These are phyloP conservation scores for Talaromyces verruculosus DNA, from an alignment of 2,329 filamentous ascomycete species.

Conservation along the genomic window DNA sequence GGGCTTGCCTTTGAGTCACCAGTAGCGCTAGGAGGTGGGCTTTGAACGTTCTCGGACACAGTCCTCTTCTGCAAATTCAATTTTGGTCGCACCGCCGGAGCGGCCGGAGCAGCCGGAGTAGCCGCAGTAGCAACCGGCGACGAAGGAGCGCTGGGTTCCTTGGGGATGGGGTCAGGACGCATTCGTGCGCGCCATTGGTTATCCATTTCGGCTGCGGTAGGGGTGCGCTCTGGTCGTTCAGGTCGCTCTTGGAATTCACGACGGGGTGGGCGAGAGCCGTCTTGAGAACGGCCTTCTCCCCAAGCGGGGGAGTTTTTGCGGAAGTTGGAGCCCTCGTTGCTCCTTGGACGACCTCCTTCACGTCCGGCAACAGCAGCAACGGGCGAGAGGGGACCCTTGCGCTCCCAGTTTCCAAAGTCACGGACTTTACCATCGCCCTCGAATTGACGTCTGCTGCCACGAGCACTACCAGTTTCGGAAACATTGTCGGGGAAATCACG, in stretches of 20 bases:
- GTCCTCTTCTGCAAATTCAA: slow-evolving; percentile 90
- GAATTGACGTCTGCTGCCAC: slow-evolving; percentile 65
- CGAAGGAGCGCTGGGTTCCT: slow-evolving; percentile 72
- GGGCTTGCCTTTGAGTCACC: slow-evolving; percentile 80
- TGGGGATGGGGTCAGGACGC: slow-evolving; percentile 70
- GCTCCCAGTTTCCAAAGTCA: slow-evolving; percentile 89
- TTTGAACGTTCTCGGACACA: slow-evolving; percentile 69
- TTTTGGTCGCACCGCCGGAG: slow-evolving; percentile 68
- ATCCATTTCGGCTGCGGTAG: slow-evolving; percentile 87
- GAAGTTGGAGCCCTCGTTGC: slow-evolving; percentile 61
- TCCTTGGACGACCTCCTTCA: slow-evolving; percentile 60
- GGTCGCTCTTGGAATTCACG: slow-evolving; percentile 59
- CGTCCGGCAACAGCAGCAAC: slow-evolving; percentile 51
- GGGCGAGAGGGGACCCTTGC: slow-evolving; percentile 85
- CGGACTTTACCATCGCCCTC: slow-evolving; percentile 72
- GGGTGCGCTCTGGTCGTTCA: slow-evolving; percentile 56
- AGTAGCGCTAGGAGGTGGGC: slow-evolving; percentile 39
- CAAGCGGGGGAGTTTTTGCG: slow-evolving; percentile 71
- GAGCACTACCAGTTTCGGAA: slow-evolving; percentile 62
- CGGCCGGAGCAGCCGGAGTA: slow-evolving; percentile 51
- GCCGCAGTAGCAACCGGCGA: slow-evolving; percentile 64
- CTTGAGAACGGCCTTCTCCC: slow-evolving; percentile 67
- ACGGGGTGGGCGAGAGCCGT: slow-evolving; percentile 76
- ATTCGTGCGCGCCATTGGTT: slow-evolving; percentile 91
- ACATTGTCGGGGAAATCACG: slow-evolving; percentile 53